Evolutionary conservation across 345 rosid species (phyloP).

Genomic region (Citrus trifoliata): DNA sequence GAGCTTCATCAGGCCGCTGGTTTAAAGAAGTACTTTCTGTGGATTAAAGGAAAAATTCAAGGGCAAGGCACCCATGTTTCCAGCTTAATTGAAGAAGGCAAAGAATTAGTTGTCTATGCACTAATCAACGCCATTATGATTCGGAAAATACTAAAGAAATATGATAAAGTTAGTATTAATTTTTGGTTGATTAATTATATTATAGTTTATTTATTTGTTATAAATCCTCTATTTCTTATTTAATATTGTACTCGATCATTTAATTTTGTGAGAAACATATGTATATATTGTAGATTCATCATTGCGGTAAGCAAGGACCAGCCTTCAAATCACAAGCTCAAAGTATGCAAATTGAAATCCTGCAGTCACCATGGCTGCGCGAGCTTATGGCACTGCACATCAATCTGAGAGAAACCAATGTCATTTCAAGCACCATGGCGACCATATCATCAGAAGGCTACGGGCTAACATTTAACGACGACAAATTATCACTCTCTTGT

Average conservation of each 20-base stretch:
- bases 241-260: too few relatives aligned
- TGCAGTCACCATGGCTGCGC: slow-evolving; percentile 91
- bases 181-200: too few relatives aligned
- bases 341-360: slow-evolving; percentile 83
- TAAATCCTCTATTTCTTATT: too few relatives aligned
- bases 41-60: slow-evolving; percentile 59
- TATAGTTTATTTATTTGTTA: too few relatives aligned
- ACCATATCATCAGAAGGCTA: slow-evolving; percentile 60
- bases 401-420: slow-evolving; percentile 60
- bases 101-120: slow-evolving; percentile 75
- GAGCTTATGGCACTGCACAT: slow-evolving; percentile 92
- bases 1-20: slow-evolving; percentile 76
- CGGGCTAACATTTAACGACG: slow-evolving; percentile 50
- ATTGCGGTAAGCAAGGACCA: slow-evolving; percentile 65
- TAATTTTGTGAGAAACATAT: too few relatives aligned
- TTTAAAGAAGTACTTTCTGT: slow-evolving; percentile 54
- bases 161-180: slow-evolving; percentile 58
- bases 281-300: too few relatives aligned
- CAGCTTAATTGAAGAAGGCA: slow-evolving; percentile 68
- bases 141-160: slow-evolving; percentile 80
- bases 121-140: slow-evolving; percentile 71
- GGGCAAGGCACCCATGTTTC: slow-evolving; percentile 30
- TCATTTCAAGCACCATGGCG: slow-evolving; percentile 23
- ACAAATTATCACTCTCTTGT: slow-evolving; percentile 68
- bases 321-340: slow-evolving; percentile 81